A percentile compares a stretch with the other conserved stretches of the same genome.
These are phyloP conservation scores for Aspergillus sp. DNA, from an alignment of 2,329 filamentous ascomycete genomes.

Conservation along the genomic window DNA sequence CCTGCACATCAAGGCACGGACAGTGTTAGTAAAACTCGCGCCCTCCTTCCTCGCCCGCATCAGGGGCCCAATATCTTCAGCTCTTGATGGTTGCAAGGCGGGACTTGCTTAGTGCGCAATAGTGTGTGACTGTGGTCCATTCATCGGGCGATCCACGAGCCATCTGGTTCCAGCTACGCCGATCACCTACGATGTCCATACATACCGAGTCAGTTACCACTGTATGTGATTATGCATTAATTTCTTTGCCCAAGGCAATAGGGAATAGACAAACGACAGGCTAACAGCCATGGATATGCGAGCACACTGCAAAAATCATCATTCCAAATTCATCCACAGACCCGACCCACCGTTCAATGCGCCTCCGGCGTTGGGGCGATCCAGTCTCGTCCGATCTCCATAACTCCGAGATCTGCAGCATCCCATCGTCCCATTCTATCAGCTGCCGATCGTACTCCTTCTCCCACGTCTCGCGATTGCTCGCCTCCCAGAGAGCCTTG, in stretches of 20 bases:
- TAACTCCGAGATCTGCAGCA: slow-evolving; percentile 51
- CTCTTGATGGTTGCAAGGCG: too few relatives aligned
- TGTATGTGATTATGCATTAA: too few relatives aligned
- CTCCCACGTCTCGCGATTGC: slow-evolving; percentile 42
- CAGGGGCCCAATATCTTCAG: too few relatives aligned
- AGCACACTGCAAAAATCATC: slow-evolving; percentile 49
- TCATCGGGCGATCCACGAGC: too few relatives aligned
- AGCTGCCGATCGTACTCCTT: slow-evolving; percentile 44
- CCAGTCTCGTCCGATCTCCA: slow-evolving; percentile 44
- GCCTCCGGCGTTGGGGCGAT: slow-evolving; percentile 30
- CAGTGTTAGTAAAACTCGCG: too few relatives aligned
- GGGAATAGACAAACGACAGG: background rate
- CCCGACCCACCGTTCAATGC: slow-evolving; percentile 53
- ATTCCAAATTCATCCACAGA: slow-evolving; percentile 54
- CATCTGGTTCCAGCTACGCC: too few relatives aligned
- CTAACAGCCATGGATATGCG: slow-evolving; percentile 29
- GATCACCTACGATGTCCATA: too few relatives aligned
- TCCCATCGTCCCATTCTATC: slow-evolving; percentile 42
- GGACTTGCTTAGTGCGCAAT: too few relatives aligned
- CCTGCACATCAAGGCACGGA: too few relatives aligned
- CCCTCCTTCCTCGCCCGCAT: too few relatives aligned
- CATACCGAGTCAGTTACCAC: too few relatives aligned
- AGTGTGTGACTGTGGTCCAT: too few relatives aligned
- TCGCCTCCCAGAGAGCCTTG: slow-evolving; percentile 46
- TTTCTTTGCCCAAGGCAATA: background rate